phyloP scores from a whole-genome alignment of 257 asterid species.

The Dorcoceras hygrometricum region DNA sequence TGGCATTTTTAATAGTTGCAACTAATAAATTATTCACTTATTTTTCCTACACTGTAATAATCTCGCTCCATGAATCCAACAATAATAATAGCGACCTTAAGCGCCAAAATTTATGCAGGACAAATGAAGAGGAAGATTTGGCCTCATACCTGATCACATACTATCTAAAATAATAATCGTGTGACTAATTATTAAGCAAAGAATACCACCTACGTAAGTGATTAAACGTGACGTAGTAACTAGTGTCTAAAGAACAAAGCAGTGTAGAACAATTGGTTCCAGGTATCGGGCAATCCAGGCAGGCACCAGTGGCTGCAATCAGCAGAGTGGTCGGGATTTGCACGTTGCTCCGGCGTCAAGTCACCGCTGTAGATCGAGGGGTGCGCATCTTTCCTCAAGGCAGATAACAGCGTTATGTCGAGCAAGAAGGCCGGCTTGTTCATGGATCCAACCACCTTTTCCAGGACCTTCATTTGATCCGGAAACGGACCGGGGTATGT shows the following conservation, averaged over 20 bases:
- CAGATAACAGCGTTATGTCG: slow-evolving; percentile 79
- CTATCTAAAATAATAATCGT: too few relatives aligned
- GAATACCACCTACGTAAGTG: slow-evolving; percentile 3
- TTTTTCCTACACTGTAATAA: too few relatives aligned
- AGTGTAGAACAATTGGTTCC: slow-evolving; percentile 86
- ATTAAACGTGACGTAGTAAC: too few relatives aligned
- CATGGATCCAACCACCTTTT: slow-evolving; percentile 56
- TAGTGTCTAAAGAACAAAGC: slow-evolving; percentile 56
- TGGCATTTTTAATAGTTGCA: too few relatives aligned
- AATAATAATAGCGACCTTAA: too few relatives aligned
- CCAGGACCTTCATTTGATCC: slow-evolving; percentile 62
- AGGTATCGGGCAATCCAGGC: slow-evolving; percentile 95
- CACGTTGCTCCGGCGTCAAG: slow-evolving; percentile 60
- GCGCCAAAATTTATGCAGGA: neutral
- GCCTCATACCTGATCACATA: neutral
- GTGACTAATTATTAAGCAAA: neutral
- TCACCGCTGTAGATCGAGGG: slow-evolving; percentile 93
- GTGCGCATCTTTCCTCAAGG: slow-evolving; percentile 95
- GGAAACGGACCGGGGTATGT: slow-evolving; percentile 51
- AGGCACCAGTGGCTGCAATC: slow-evolving; percentile 99
- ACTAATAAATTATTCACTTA: too few relatives aligned
- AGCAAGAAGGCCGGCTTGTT: slow-evolving; percentile 65
- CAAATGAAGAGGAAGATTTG: neutral
- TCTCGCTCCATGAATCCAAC: too few relatives aligned
- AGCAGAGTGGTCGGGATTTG: slow-evolving; percentile 81